phyloP scores from a whole-genome alignment of 176 grass and related monocot species.

The Zoysia pacifica region DNA sequence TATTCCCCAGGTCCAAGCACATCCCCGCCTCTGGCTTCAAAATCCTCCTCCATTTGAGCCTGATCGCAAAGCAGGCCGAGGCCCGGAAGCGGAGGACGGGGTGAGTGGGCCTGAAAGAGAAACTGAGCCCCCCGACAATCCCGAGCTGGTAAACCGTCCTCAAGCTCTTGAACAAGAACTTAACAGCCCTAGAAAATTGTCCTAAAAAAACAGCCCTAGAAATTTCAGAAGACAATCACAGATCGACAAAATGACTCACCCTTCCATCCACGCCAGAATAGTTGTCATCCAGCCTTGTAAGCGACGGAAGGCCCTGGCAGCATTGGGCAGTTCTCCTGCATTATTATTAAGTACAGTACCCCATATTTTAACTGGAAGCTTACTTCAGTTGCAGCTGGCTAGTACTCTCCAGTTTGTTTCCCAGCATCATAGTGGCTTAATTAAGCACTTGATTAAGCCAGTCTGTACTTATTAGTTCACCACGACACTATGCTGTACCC shows the following conservation, averaged over 20 bases:
- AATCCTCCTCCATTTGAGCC: not conserved
- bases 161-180: too few relatives aligned
- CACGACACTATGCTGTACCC: not conserved
- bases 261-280: not conserved
- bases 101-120: not conserved
- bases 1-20: not conserved
- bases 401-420: not conserved
- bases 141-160: not conserved
- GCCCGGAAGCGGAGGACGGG: not conserved
- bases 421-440: not conserved
- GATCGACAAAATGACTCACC: not conserved
- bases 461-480: not conserved
- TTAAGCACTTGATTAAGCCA: slow-evolving; percentile 4
- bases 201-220: not conserved
- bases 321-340: not conserved
- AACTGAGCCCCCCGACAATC: not conserved
- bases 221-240: not conserved
- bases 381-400: not conserved
- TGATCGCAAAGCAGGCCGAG: not conserved
- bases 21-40: not conserved
- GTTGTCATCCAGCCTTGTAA: not conserved
- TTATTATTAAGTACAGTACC: too few relatives aligned
- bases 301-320: not conserved
- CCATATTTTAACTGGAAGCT: not conserved
- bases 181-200: not conserved